These are phyloP conservation scores for Trypanosoma cruzi DNA, from an alignment of 208 protist genomes.

Conservation along the genomic window DNA sequence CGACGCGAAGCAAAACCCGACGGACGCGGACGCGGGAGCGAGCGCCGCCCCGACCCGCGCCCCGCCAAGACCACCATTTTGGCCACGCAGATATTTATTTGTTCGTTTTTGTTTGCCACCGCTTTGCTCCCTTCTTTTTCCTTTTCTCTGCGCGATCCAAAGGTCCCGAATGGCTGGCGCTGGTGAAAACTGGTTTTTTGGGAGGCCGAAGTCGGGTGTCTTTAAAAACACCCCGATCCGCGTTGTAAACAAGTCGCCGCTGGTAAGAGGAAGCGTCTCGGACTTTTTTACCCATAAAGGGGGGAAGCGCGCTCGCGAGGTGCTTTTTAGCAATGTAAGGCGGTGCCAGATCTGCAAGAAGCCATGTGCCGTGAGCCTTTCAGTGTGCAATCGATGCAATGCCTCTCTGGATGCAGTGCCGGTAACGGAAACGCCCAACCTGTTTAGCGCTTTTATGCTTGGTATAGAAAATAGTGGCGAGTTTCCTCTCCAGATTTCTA, in stretches of 20 bases:
- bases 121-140: background rate
- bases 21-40: too few species aligned
- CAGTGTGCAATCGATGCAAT: constrained; percentile 9
- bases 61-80: too few species aligned
- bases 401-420: background rate
- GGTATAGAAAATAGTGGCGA: constrained; percentile 15
- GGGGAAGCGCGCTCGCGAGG: background rate
- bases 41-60: too few species aligned
- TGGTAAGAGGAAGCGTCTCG: background rate
- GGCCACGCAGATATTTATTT: background rate
- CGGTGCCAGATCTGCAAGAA: constrained; percentile 4
- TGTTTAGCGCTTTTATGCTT: constrained; percentile 20
- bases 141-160: background rate
- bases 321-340: constrained; percentile 16
- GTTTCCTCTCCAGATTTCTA: constrained; percentile 21
- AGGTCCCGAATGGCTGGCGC: constrained; percentile 6
- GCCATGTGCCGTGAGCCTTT: constrained; percentile 13
- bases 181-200: constrained; percentile 15
- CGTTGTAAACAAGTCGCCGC: background rate
- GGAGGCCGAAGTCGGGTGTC: background rate
- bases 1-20: too few species aligned
- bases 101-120: constrained; percentile 7
- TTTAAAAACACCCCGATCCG: background rate
- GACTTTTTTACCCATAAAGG: background rate
- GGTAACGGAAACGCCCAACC: constrained; percentile 9